A percentile compares a stretch with the other conserved stretches of the same genome.
phyloP scores from a whole-genome alignment of 331 rosid species.

The Dryas integrifolia region DNA sequence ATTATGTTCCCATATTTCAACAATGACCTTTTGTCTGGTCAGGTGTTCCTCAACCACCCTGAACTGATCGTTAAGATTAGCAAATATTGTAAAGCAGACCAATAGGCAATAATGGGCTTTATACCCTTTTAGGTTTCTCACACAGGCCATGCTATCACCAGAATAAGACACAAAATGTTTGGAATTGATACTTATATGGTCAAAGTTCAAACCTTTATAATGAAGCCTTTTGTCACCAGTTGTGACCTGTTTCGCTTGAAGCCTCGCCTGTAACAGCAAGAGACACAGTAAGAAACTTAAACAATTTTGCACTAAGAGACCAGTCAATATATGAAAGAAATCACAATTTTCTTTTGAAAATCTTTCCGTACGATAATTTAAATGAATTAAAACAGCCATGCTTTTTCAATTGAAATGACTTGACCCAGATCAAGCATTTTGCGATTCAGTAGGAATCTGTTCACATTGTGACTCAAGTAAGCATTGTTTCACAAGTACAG shows the following conservation, averaged over 20 bases:
- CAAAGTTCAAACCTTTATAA: conserved; percentile 61
- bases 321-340: neutral
- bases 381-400: neutral
- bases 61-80: neutral
- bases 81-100: neutral
- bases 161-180: neutral
- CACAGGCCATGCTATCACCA: neutral
- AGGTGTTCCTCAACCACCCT: neutral
- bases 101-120: too few species aligned
- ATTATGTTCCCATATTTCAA: neutral
- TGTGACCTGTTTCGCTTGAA: conserved; percentile 75
- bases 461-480: neutral
- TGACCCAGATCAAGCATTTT: neutral
- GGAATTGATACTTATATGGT: neutral
- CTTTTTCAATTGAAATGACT: neutral
- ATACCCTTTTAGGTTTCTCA: neutral
- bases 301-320: neutral
- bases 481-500: conserved; percentile 12
- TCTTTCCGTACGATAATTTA: neutral
- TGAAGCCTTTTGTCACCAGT: conserved; percentile 68
- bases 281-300: conserved; percentile 17
- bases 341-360: neutral
- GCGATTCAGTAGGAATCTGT: neutral
- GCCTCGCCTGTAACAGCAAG: conserved; percentile 68
- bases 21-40: too few species aligned